A percentile compares a stretch with the other conserved stretches of the same genome.
phyloP scores from a whole-genome alignment of 2,329 filamentous ascomycete species.

The Neonectria magnoliae region DNA sequence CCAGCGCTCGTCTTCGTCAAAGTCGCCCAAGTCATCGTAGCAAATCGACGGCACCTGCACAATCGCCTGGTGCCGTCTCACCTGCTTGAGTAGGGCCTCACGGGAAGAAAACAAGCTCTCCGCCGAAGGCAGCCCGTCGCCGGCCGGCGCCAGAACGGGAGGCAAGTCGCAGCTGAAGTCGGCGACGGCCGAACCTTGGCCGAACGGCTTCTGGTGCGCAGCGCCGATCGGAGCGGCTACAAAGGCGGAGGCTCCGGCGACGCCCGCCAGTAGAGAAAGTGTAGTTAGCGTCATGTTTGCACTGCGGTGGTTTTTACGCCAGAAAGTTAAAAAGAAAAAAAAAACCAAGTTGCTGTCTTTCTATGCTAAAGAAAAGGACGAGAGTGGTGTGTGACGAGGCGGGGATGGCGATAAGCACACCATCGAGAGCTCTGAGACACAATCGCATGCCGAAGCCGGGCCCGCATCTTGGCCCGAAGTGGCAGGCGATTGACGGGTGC shows the following conservation, averaged over 20 bases:
- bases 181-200: conserved; percentile 10
- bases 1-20: conserved; percentile 66
- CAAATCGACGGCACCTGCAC: conserved; percentile 65
- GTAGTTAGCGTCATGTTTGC: conserved; percentile 32
- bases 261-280: conserved; percentile 31
- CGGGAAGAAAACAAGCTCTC: conserved; percentile 46
- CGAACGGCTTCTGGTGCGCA: conserved; percentile 33
- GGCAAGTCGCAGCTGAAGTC: conserved; percentile 48
- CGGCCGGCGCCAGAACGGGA: conserved; percentile 44
- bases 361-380: not conserved
- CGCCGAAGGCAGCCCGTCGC: conserved; percentile 47
- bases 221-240: conserved; percentile 21
- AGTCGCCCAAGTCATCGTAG: conserved; percentile 65
- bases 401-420: conserved; percentile 11
- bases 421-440: conserved; percentile 2
- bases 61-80: conserved; percentile 62
- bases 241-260: conserved; percentile 27
- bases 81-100: conserved; percentile 52
- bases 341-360: not conserved
- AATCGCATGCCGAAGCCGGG: conserved; percentile 3
- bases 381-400: conserved; percentile 9
- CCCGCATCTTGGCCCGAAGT: conserved; percentile 11
- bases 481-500: conserved; percentile 19
- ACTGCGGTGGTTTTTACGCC: not conserved
- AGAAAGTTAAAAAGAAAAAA: not conserved